These are phyloP conservation scores for Jaltomata sinuosa DNA, from an alignment of 257 asterid genomes.

Conservation along the genomic window DNA sequence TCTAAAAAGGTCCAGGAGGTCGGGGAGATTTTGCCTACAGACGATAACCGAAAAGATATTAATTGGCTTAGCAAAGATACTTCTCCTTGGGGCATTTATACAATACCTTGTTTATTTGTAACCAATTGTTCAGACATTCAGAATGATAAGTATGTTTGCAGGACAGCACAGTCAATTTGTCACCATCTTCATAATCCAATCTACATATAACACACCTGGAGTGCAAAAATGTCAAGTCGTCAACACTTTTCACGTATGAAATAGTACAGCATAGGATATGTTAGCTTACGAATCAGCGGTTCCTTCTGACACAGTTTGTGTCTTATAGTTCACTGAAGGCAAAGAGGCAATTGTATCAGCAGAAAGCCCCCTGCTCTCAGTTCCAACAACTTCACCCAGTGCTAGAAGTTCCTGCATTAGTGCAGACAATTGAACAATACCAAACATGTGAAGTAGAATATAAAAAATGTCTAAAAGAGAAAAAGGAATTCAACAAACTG, in stretches of 20 bases:
- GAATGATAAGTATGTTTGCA: constrained; percentile 86
- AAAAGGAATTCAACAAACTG: neutral
- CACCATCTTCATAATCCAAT: constrained; percentile 87
- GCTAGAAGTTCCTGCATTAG: constrained; percentile 74
- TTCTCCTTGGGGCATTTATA: neutral
- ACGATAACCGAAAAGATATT: neutral
- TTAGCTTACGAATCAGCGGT: constrained; percentile 72
- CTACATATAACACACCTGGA: constrained; percentile 88
- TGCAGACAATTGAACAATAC: neutral
- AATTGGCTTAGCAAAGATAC: neutral
- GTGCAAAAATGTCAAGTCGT: neutral
- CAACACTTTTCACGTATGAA: neutral
- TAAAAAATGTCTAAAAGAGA: neutral
- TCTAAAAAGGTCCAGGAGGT: neutral
- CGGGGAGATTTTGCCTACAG: neutral
- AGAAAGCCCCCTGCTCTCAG: constrained; percentile 94
- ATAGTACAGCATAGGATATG: neutral
- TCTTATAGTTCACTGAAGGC: constrained; percentile 58
- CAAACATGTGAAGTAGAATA: neutral
- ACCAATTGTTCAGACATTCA: constrained; percentile 82
- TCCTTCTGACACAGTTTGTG: constrained; percentile 46
- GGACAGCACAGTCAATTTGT: constrained; percentile 61
- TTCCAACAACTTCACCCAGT: constrained; percentile 90
- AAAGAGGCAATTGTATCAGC: constrained; percentile 71
- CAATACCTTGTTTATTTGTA: constrained; percentile 75